Percentiles rank a stretch among this genome's conserved stretches.
Conservation (phyloP, 176 grass and related monocot species). For the Triticum urartu region DNA sequence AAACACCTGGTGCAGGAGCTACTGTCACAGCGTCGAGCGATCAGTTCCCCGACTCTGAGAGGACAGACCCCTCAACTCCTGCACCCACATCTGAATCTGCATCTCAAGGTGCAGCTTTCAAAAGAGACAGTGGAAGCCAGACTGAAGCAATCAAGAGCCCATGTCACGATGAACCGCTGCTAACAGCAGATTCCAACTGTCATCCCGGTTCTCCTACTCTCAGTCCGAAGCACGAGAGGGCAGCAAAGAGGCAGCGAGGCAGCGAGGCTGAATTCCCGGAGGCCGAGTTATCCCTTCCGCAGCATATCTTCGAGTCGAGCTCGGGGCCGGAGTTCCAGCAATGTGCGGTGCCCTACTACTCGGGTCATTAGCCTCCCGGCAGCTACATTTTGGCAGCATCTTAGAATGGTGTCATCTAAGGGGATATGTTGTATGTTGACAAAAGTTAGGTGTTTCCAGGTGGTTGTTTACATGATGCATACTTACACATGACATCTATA, state of each 20-base stretch:
- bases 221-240: slow-evolving; percentile 59
- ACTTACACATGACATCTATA: slow-evolving; percentile 27
- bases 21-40: slow-evolving; percentile 27
- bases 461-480: slow-evolving; percentile 36
- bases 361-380: slow-evolving; percentile 22
- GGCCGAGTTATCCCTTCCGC: slow-evolving; percentile 46
- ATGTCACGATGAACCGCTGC: slow-evolving; percentile 62
- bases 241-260: slow-evolving; percentile 48
- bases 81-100: slow-evolving; percentile 69
- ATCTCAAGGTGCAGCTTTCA: slow-evolving; percentile 39
- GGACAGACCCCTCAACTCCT: slow-evolving; percentile 78
- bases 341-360: slow-evolving; percentile 42
- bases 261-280: slow-evolving; percentile 30
- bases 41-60: slow-evolving; percentile 66
- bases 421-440: slow-evolving; percentile 20
- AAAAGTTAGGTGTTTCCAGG: slow-evolving; percentile 37
- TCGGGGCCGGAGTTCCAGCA: slow-evolving; percentile 67
- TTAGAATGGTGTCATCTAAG: slow-evolving; percentile 25
- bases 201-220: slow-evolving; percentile 45
- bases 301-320: slow-evolving; percentile 73
- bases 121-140: slow-evolving; percentile 35
- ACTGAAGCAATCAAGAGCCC: slow-evolving; percentile 42
- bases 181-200: slow-evolving; percentile 78
- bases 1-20: slow-evolving; percentile 35
- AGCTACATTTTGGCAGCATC: slow-evolving; percentile 5